Percentiles rank a stretch among this genome's conserved stretches.
Conservation (phyloP, 2,329 filamentous ascomycete genomes). For the Thielaviopsis euricoi region DNA sequence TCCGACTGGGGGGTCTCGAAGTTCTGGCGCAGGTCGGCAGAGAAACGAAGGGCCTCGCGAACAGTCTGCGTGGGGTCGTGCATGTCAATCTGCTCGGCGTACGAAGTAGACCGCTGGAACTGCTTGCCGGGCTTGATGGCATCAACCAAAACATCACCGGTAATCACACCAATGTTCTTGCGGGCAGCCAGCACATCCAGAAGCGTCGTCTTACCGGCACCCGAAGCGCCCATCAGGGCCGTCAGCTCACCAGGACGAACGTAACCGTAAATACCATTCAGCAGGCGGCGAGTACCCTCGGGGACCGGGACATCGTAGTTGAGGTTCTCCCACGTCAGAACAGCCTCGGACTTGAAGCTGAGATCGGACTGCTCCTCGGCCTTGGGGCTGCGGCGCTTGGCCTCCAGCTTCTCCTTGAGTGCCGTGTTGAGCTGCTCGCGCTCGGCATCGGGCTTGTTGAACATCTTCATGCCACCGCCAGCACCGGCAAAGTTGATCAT, state of each 20-base stretch:
- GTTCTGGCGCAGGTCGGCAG: conserved; percentile 42
- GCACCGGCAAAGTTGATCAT: conserved; percentile 54
- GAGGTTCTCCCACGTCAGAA: conserved; percentile 78
- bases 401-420: conserved; percentile 41
- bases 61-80: conserved; percentile 47
- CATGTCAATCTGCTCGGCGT: conserved; percentile 45
- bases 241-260: conserved; percentile 64
- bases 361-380: conserved; percentile 31
- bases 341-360: conserved; percentile 40
- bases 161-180: conserved; percentile 45
- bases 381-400: conserved; percentile 27
- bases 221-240: conserved; percentile 66
- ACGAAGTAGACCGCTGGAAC: conserved; percentile 45
- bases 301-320: conserved; percentile 56
- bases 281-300: conserved; percentile 36
- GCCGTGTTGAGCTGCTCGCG: conserved; percentile 47
- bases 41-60: conserved; percentile 46
- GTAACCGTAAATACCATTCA: conserved; percentile 45
- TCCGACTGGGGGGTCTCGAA: conserved; percentile 35
- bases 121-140: conserved; percentile 38
- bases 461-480: conserved; percentile 64
- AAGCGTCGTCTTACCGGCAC: conserved; percentile 77
- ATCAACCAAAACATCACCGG: conserved; percentile 40
- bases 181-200: conserved; percentile 55
- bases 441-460: conserved; percentile 58